Evolutionary conservation across 257 asterid genomes (phyloP), one percentile per base, ranked within the genome.

Genomic region (Leptodermis oblonga): DNA sequence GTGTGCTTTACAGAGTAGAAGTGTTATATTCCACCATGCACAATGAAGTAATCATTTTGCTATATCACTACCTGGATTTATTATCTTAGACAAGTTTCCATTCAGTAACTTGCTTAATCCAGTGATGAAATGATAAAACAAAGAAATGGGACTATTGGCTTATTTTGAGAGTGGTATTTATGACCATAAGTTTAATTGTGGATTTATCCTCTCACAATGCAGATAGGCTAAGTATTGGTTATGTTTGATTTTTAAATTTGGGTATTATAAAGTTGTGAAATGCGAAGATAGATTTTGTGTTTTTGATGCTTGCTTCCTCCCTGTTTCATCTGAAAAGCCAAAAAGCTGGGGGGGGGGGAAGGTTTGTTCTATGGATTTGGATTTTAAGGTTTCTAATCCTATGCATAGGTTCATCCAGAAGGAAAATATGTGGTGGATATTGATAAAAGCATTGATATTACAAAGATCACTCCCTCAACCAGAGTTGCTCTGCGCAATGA

Each of bases 401-500:
- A 17, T 73, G 46, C 78, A 66, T 75, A 93, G 96, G 97, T 90
- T 45, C 96, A 90, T 70, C 96, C 95, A 15, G 98, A 93, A 73
- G 98, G 98, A 63, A 93, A 93, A 63, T 86, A 84, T 69, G 90
- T 86, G 26, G 97, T 90, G 61, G 97, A 90, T 78, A 88, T 87
- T 69, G 99, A 88, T 82, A 93, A 93, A 79, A 87, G 80, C 80
- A 90, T 93, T 62, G 97, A 93, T 80, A 86, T 88, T 65, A 90
- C 96, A 54, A 90, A 87, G 86, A 91, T 93, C 64, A 86, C 96
- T 30, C 99, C 99, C 69, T 88, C 97, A 67, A 90, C 91, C 25
- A 84, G 99, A 82, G 99, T 93, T 74, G 97, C 99, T 45, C 81
- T 93, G 67, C 96, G 92, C 45, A 93, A 88, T 78, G 99, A 93